Conservation (phyloP, 192 early-diverging fungal species). For the Geosiphon pyriformis region DNA sequence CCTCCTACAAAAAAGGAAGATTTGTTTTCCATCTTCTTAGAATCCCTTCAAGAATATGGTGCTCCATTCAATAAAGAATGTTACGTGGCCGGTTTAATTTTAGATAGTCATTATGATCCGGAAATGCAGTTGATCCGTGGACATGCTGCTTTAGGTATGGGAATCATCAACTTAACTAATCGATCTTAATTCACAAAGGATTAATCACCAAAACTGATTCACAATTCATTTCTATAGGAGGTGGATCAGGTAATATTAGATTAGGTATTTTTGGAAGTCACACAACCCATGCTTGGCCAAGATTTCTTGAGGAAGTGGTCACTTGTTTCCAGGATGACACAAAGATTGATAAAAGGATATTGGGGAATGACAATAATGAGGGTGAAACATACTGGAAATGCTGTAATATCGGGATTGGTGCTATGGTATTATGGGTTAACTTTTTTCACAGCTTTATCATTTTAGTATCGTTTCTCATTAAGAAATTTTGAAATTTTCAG, state of each 20-base stretch:
- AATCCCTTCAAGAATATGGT: slow-evolving; percentile 47
- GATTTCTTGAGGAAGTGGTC: slow-evolving; percentile 52
- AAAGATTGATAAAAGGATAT: slow-evolving; percentile 45
- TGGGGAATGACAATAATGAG: slow-evolving; percentile 58
- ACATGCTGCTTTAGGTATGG: slow-evolving; percentile 50
- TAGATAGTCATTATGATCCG: slow-evolving; percentile 57
- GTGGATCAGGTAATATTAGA: slow-evolving; percentile 42
- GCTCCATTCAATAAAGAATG: slow-evolving; percentile 35
- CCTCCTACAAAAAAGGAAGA: slow-evolving; percentile 31
- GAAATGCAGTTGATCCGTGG: slow-evolving; percentile 43
- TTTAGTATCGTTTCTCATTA: neutral
- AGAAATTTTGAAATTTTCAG: neutral
- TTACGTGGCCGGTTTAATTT: slow-evolving; percentile 49
- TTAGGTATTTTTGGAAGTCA: slow-evolving; percentile 70
- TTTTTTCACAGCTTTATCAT: neutral
- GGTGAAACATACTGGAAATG: slow-evolving; percentile 56
- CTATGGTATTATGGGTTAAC: slow-evolving; percentile 36
- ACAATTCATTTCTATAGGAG: slow-evolving; percentile 36
- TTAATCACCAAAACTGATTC: no score
- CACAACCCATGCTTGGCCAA: slow-evolving; percentile 57
- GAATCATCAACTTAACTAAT: no score
- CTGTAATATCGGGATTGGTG: slow-evolving; percentile 65
- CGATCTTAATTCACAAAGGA: no score
- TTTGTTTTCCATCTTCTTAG: slow-evolving; percentile 47
- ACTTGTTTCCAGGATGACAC: slow-evolving; percentile 52